phyloP scores from a whole-genome alignment of 2,329 filamentous ascomycete species.

The Kalaharituber pfeilii region DNA sequence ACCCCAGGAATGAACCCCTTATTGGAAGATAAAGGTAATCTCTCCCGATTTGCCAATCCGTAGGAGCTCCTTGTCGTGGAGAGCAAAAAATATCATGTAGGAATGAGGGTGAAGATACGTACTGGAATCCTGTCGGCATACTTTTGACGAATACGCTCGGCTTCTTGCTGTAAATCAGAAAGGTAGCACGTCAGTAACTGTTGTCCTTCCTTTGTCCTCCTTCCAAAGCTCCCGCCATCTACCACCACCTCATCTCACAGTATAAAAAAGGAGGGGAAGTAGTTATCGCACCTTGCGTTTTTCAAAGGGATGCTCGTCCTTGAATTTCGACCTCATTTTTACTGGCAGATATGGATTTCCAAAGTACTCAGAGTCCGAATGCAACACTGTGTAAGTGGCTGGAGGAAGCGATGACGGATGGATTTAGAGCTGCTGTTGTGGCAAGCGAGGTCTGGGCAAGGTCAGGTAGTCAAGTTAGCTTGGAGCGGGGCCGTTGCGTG shows the following conservation, averaged over 20 bases:
- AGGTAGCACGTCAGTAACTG: background rate
- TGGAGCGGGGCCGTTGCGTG: too few relatives aligned
- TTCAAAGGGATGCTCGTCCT: conserved; percentile 99
- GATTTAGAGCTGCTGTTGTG: too few relatives aligned
- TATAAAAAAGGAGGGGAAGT: background rate
- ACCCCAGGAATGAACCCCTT: background rate
- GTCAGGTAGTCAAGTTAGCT: too few relatives aligned
- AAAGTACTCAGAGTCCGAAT: background rate
- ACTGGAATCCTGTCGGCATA: conserved; percentile 97
- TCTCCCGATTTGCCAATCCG: too few relatives aligned
- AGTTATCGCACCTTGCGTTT: conserved; percentile 58
- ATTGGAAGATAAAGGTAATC: background rate
- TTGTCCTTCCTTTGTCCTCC: background rate
- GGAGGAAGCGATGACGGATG: too few relatives aligned
- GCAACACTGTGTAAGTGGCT: too few relatives aligned
- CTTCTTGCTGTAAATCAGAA: conserved; percentile 46
- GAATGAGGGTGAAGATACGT: conserved; percentile 32
- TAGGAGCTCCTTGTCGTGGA: too few relatives aligned
- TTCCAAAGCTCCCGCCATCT: background rate
- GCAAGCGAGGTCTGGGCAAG: too few relatives aligned
- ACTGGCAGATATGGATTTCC: background rate
- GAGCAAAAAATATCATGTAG: too few relatives aligned
- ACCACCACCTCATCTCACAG: too few relatives aligned
- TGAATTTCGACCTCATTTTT: conserved; percentile 53
- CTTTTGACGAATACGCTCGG: conserved; percentile 97